phyloP scores from a whole-genome alignment of 2,329 filamentous ascomycete species.

The Neoscytalidium dimidiatum region DNA sequence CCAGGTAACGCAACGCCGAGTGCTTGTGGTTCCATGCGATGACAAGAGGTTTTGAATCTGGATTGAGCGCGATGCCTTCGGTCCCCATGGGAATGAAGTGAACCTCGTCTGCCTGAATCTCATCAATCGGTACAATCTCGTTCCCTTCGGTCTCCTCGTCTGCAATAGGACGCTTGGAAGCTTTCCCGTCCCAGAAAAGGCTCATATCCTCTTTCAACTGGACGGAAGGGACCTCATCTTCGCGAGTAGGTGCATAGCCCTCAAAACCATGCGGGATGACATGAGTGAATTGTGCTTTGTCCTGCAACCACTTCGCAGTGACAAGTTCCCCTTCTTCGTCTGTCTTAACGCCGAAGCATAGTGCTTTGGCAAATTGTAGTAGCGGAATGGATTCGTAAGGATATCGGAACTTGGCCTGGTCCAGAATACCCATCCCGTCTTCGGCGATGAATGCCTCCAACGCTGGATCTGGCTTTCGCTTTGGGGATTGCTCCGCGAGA shows the following conservation, averaged over 20 bases:
- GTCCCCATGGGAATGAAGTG: conserved; percentile 64
- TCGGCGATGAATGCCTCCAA: conserved; percentile 60
- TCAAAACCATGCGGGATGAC: conserved; percentile 70
- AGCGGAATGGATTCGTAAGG: conserved; percentile 85
- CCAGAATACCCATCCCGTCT: conserved; percentile 56
- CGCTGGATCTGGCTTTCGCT: conserved; percentile 36
- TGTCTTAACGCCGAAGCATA: conserved; percentile 54
- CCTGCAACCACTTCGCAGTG: conserved; percentile 65
- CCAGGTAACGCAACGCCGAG: conserved; percentile 77
- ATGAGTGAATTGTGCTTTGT: conserved; percentile 75
- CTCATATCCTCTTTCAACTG: conserved; percentile 65
- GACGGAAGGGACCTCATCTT: conserved; percentile 81
- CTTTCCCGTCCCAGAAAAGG: conserved; percentile 55
- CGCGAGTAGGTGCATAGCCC: conserved; percentile 74
- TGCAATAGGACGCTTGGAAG: conserved; percentile 12
- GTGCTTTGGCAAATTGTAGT: conserved; percentile 67
- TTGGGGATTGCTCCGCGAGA: conserved; percentile 29
- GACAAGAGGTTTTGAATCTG: conserved; percentile 69
- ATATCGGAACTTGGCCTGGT: conserved; percentile 73
- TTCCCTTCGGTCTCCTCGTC: conserved; percentile 1
- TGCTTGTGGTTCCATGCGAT: conserved; percentile 74
- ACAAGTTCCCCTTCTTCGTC: conserved; percentile 51
- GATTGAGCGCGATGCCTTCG: conserved; percentile 71
- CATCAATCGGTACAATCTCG: conserved; percentile 37
- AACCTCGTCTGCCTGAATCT: conserved; percentile 35